Evolutionary conservation across 495 filamentous ascomycete genomes (phyloP), one percentile per base, ranked within the genome.

Genomic region (Sphaerosporella brunnea): DNA sequence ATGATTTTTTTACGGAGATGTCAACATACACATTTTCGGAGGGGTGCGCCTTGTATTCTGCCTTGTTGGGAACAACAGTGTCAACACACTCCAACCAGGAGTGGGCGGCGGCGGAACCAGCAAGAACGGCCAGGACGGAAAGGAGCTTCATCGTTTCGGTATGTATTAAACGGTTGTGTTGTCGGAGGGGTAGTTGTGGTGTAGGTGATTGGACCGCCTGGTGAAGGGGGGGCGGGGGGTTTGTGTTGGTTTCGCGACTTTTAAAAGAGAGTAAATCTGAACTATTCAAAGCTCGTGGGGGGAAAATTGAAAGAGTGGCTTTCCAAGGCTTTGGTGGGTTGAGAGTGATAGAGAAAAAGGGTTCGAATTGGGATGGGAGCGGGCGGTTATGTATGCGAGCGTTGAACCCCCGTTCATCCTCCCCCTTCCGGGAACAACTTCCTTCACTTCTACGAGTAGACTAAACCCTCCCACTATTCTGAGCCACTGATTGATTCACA

Each of bases 81-180:
- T 61, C 53, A 44, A 60, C 57, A 48, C 57, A 61, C 11, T 56
- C 58, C 2, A 57, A 38, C 58, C 58, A 61, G 13, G 57, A 60
- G 51, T 61, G 58, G 23, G 57, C 53, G 15, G 32, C 18, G 18
- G 32, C 48, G 2, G 53, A 45, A 25, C 43, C 41, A 40, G 53
- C 58, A 32, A 57, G 16, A 11, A 61, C 48, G 32, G 48, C 37
- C 32, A 47, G 28, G 20, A 59, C 40, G 24, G 40, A 11, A 11
- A 43, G 24, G 11, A 43, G 40, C 40, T 43, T 24, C 40, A 43
- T 43, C 21, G 40, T 26, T 19, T 11, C 9, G n/a, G 20, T 18
- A 36, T 36, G 32, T 21, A 21, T 40, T 2, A 10, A 2, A 40
- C 37, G 20, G 20, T 18, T n/a, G 15, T 40, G 28, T 32, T 32